A percentile compares a stretch with the other conserved stretches of the same genome.
Conservation (phyloP, 192 early-diverging fungal species). For the Backusella circina region DNA sequence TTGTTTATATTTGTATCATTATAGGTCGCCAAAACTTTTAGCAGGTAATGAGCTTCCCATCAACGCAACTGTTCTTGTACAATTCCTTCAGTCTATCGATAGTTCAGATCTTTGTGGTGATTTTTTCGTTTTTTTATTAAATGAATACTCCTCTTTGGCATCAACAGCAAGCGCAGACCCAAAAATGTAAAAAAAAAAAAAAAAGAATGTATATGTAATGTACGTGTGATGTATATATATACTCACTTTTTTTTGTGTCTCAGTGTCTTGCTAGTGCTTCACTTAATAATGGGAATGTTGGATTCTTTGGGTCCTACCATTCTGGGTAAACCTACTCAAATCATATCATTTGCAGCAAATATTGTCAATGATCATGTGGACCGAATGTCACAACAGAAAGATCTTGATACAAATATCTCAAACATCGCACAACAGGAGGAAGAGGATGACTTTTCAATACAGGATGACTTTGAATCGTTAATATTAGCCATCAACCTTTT, state of each 20-base stretch:
- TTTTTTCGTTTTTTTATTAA: conserved; percentile 73
- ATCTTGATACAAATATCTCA: not conserved
- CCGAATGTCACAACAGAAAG: not conserved
- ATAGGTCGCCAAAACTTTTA: conserved; percentile 7
- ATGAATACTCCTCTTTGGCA: conserved; percentile 61
- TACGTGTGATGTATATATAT: not conserved
- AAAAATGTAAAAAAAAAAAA: conserved; percentile 51
- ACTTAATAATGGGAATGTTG: conserved; percentile 62
- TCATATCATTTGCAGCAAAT: conserved; percentile 66
- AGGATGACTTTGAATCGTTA: conserved; percentile 55
- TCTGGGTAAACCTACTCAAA: conserved; percentile 68
- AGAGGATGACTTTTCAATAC: conserved; percentile 30
- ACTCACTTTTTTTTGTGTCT: not conserved
- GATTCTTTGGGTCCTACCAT: conserved; percentile 72
- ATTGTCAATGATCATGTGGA: conserved; percentile 53
- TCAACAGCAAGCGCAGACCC: conserved; percentile 31
- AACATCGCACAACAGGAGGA: conserved; percentile 35
- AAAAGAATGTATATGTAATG: not conserved
- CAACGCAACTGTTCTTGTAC: conserved; percentile 61
- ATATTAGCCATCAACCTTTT: conserved; percentile 59
- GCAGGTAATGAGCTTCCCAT: conserved; percentile 41
- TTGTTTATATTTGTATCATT: conserved; percentile 16
- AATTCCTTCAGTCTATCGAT: conserved; percentile 55
- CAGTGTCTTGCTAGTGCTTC: conserved; percentile 55
- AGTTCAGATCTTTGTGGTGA: conserved; percentile 60